These are phyloP conservation scores for Marasmius tenuissimus DNA, from an alignment of 1,284 basidiomycete species.

Conservation along the genomic window DNA sequence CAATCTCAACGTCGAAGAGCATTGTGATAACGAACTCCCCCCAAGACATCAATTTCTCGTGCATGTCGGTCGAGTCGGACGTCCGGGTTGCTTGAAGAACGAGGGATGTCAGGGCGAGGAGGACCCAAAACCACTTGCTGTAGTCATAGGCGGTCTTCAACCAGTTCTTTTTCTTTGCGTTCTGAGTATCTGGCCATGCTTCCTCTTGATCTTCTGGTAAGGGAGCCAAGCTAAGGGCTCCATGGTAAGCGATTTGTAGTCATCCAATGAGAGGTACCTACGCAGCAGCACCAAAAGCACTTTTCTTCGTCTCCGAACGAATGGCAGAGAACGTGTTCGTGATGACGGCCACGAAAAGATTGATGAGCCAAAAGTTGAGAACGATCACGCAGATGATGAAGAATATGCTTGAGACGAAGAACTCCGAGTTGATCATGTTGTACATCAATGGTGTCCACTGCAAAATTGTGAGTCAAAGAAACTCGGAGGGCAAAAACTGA, in stretches of 20 bases:
- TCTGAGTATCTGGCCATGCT: constrained; percentile 52
- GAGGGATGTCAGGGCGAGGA: constrained; percentile 72
- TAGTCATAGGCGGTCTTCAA: constrained; percentile 59
- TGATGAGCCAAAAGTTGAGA: constrained; percentile 93
- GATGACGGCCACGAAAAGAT: constrained; percentile 95
- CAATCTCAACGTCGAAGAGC: constrained; percentile 88
- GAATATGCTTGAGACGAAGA: constrained; percentile 84
- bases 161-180: constrained; percentile 46
- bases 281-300: constrained; percentile 86
- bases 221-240: background rate
- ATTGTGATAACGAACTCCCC: constrained; percentile 83
- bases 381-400: constrained; percentile 86
- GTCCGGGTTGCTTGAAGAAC: constrained; percentile 79
- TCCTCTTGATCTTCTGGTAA: constrained; percentile 43
- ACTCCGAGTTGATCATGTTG: constrained; percentile 88
- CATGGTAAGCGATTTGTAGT: background rate
- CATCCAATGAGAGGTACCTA: background rate
- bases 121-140: constrained; percentile 77
- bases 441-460: constrained; percentile 89
- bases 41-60: constrained; percentile 53
- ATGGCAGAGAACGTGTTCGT: constrained; percentile 94
- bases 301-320: constrained; percentile 84
- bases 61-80: constrained; percentile 48
- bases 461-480: constrained; percentile 5
- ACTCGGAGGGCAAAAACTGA: constrained; percentile 11